Conservation (phyloP, 2,329 filamentous ascomycete genomes). For the Aspergillus sp. region DNA sequence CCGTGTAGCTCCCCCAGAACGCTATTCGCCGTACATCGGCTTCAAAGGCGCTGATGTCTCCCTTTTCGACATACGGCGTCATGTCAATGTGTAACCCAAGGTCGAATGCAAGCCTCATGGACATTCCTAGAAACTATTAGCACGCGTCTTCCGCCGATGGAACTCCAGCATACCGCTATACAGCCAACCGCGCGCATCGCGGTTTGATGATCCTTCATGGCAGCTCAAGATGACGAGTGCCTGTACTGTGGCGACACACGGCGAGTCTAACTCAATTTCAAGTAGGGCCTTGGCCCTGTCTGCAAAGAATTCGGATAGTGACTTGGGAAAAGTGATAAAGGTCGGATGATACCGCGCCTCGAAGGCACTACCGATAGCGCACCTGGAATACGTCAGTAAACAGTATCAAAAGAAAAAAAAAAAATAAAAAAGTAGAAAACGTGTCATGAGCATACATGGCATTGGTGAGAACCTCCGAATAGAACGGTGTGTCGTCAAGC, state of each 20-base stretch:
- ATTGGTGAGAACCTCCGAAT: conserved; percentile 43
- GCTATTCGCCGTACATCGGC: conserved; percentile 40
- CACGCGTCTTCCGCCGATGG: neutral
- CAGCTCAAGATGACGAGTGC: conserved; percentile 47
- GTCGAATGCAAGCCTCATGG: conserved; percentile 47
- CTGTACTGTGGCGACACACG: conserved; percentile 50
- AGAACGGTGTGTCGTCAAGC: conserved; percentile 40
- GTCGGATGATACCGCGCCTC: conserved; percentile 45
- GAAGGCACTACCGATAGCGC: conserved; percentile 45
- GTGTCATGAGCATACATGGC: conserved; percentile 30
- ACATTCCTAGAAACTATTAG: conserved; percentile 36
- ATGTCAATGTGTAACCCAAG: conserved; percentile 46
- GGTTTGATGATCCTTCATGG: conserved; percentile 45
- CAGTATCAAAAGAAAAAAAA: too few relatives aligned
- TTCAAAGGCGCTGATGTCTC: conserved; percentile 39
- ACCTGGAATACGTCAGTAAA: conserved; percentile 27
- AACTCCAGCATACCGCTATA: conserved; percentile 40
- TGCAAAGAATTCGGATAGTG: conserved; percentile 38
- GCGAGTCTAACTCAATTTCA: conserved; percentile 49
- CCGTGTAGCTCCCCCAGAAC: conserved; percentile 47
- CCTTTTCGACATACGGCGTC: conserved; percentile 39
- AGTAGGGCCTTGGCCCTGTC: conserved; percentile 46
- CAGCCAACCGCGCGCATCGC: conserved; percentile 49
- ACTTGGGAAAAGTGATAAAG: conserved; percentile 41
- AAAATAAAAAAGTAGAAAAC: too few relatives aligned